A percentile compares a stretch with the other conserved stretches of the same genome.
These are phyloP conservation scores for Fusarium sp. DNA, from an alignment of 2,329 filamentous ascomycete species.

Conservation along the genomic window DNA sequence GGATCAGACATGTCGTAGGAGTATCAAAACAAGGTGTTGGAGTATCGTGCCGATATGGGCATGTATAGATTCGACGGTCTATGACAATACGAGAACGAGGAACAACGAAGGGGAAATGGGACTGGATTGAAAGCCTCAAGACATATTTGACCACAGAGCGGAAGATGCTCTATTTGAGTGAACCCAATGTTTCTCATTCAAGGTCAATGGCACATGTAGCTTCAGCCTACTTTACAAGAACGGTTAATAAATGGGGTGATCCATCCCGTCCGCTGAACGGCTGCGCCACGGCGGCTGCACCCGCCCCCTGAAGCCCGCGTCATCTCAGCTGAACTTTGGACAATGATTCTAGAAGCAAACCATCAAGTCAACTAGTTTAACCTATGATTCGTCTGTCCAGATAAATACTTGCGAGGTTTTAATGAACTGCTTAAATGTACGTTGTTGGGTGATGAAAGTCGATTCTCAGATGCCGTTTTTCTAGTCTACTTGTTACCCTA, in stretches of 20 bases:
- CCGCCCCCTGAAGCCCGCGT: slow-evolving; percentile 24
- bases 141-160: background rate
- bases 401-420: background rate
- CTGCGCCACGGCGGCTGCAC: slow-evolving; percentile 38
- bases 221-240: slow-evolving; percentile 11
- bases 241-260: slow-evolving; percentile 6
- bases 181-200: background rate
- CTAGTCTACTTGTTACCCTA: background rate
- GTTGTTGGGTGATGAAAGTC: background rate
- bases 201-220: background rate
- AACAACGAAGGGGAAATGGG: background rate
- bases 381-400: background rate
- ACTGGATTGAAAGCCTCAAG: background rate
- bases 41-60: background rate
- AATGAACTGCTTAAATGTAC: background rate
- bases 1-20: slow-evolving; percentile 46
- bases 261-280: background rate
- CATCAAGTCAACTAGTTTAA: background rate
- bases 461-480: background rate
- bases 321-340: slow-evolving; percentile 24
- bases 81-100: background rate
- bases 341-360: background rate
- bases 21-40: background rate
- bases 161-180: background rate
- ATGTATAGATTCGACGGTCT: background rate